Base-by-base conservation (phyloP, 331 rosid species). In the Prunus yedoensis region DNA sequence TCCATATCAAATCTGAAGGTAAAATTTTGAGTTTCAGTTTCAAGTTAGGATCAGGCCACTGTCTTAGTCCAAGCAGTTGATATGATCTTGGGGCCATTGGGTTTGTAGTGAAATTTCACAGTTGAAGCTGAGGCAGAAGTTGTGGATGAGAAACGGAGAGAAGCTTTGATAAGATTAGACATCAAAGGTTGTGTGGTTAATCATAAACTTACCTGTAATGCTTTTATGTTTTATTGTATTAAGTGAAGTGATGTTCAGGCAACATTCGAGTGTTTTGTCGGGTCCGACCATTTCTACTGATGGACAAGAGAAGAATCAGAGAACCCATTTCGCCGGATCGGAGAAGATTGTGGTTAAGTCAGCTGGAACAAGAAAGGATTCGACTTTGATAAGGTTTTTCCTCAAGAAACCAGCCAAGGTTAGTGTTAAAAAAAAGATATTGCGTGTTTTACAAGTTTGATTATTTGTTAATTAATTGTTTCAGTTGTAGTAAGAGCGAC, bases 331-430 rank as follows among this genome's bases (percentile, higher is more conserved):
- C 25, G 71, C 79, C 62, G 91, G 75, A 77, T 82, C 89, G 10
- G 97, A 94, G 79, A 91, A 82, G 79, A 74, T 94, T 74, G 77
- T 35, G 69, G 92, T 94, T 43, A 88, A 79, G 82, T 71, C 88
- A 18, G 87, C 85, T 17, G 95, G 94, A 76, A 66, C 83, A 16
- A 88, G 70, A 82, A 91, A 71, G 95, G 90, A 51, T 94, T 90
- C 52, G 95, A 91, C 79, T 86, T 94, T 65, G 97, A 94, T 72
- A 90, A 88, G 86, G 88, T 90, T 80, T 94, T 94, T 73, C 72
- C 80, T 53, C 90, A 86, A 85, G 85, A 90, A 76, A 76, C 96
- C 74, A 82, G 78, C 82, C 97, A 94, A 91, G 98, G 98, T 85
- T 82, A 82, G 94, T 85, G 80, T 82, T 28, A 4, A 23, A 1